These are phyloP conservation scores for Fusarium sp. DNA, from an alignment of 2,329 filamentous ascomycete species.

Conservation along the genomic window DNA sequence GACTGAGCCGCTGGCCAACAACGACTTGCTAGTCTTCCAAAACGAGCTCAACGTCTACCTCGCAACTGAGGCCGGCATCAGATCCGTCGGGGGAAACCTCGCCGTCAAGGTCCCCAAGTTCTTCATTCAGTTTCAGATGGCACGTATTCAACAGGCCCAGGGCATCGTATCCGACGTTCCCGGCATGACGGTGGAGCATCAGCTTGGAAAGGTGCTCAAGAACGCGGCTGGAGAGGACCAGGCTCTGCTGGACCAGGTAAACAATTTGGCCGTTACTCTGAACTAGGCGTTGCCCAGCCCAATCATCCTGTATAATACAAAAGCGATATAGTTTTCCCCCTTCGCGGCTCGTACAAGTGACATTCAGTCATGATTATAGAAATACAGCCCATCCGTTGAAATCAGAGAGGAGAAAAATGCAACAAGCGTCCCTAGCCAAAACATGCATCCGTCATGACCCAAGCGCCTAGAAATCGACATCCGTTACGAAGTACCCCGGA, in stretches of 20 bases:
- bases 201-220: slow-evolving; percentile 68
- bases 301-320: slow-evolving; percentile 34
- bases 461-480: slow-evolving; percentile 26
- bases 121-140: slow-evolving; percentile 70
- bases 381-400: slow-evolving; percentile 42
- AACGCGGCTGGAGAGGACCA: slow-evolving; percentile 64
- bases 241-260: slow-evolving; percentile 65
- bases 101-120: slow-evolving; percentile 73
- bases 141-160: slow-evolving; percentile 69
- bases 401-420: slow-evolving; percentile 43
- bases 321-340: slow-evolving; percentile 12
- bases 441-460: slow-evolving; percentile 22
- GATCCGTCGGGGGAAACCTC: slow-evolving; percentile 64
- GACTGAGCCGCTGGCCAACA: slow-evolving; percentile 58
- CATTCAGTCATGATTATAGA: slow-evolving; percentile 45
- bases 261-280: slow-evolving; percentile 48
- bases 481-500: slow-evolving; percentile 41
- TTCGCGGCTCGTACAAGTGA: slow-evolving; percentile 36
- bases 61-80: slow-evolving; percentile 70
- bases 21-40: slow-evolving; percentile 64
- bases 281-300: slow-evolving; percentile 17
- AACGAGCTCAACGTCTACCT: slow-evolving; percentile 67
- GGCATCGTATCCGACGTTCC: slow-evolving; percentile 64
- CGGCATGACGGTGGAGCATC: slow-evolving; percentile 66
- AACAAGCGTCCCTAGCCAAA: slow-evolving; percentile 19